Evolutionary conservation across 1,139 yeast species (phyloP), one percentile per base, ranked within the genome.

Genomic region (Candida sp.): DNA sequence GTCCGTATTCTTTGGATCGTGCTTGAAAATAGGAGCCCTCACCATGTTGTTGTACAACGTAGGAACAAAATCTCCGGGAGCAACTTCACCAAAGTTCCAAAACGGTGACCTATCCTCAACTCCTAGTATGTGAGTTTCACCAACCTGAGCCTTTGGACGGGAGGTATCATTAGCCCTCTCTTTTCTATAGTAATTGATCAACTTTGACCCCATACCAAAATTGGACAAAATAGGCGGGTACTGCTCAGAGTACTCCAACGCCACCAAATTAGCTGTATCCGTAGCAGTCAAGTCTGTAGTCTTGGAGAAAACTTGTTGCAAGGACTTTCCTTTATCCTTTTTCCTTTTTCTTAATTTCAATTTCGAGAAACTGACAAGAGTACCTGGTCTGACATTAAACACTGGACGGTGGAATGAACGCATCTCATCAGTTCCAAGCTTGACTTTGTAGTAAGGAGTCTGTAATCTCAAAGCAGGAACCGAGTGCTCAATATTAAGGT

Each of bases 71-170:
- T 88, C 91, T 3, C 99, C 99, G 2, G 93, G 90, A 47, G 92
- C 97, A 11, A 96, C 98, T 69, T 89, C 90, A 2, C 99, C 99
- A 74, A 92, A 96, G 66, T 93, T 94, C 99, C 99, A 96, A 65
- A 94, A 96, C 9, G 99, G 98, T 9, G 97, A 90, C 60, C 96
- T 81, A 68, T 96, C 99, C 63, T 92, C 97, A 1, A 90, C 91
- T 17, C 98, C 98, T 40, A 96, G 75, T 3, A 96, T 97, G 69
- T 90, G 96, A 0, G 99, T 94, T 67, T 96, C 99, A 48, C 99
- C 99, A 42, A 92, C 79, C 1, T 91, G 84, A 7, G 93, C 78
- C 61, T 93, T 93, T 0, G 99, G 99, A 55, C 99, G 83, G 4
- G 89, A 78, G 5, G 84, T 82, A 65, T 96, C 99, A 49, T 90